Evolutionary conservation across 306 rosid species (phyloP), one percentile per base, ranked within the genome.

Genomic region (Quercus agrifolia): DNA sequence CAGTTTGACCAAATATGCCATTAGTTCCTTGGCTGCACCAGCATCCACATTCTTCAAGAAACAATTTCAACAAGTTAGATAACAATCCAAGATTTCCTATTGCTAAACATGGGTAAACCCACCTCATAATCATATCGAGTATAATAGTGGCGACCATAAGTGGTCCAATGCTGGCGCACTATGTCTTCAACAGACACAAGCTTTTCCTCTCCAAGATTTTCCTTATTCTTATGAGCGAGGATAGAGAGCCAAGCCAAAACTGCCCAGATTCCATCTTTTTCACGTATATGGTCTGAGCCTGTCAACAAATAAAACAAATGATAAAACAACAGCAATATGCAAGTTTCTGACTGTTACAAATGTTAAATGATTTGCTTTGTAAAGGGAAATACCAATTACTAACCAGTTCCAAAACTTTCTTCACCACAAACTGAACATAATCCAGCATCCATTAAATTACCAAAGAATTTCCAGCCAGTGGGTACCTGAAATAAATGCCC

Each of bases 321-420:
- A 56, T 78, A 83, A 85, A 58, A 69, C 63, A 69, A 9, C 62
- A n/a, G 71, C 44, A 64, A 44, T 76, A 5, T 14, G 71, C 19
- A 31, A 70, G 30, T 64, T 31, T 38, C 25, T 31, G 73, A 38
- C n/a, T 2, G 31, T 71, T 66, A 52, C 5, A 59, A 46, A 11
- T 20, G 33, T 35, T 59, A 33, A 49, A 70, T 3, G 19, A 75
- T 63, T 74, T 74, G 46, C 73, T 83, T 61, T 59, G 78, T 52
- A 25, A 18, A 38, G 70, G 58, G 58, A 68, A 79, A 73, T 56
- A 62, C 73, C 41, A 20, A 84, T 78, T 55, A 74, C 93, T 41
- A 77, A 91, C 99, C 99, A 46, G 99, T 96, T 85, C 99, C 99
- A 82, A 96, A 96, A 87, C 99, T 96, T 89, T 96, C 99, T 88